Conservation (phyloP, 805 yeast species). For the Candida loeiensis region DNA sequence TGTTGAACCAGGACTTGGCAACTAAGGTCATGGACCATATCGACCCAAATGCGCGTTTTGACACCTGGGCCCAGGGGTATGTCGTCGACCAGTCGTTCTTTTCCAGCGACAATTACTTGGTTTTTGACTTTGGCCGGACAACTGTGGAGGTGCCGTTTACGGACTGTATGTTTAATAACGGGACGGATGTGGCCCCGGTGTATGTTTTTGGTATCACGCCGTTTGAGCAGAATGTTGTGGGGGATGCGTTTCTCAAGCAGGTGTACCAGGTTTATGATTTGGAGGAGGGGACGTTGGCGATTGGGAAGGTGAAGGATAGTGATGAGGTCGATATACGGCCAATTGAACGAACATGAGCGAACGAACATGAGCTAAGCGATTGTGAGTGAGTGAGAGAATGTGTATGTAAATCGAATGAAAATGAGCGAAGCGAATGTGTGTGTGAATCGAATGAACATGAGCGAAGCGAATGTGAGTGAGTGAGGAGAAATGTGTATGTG, state of each 20-base stretch:
- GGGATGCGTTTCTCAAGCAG: not conserved
- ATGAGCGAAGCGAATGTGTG: too few relatives aligned
- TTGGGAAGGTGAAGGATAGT: not conserved
- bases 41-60: constrained; percentile 8
- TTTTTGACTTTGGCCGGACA: constrained; percentile 10
- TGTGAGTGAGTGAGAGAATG: too few relatives aligned
- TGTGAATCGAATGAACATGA: too few relatives aligned
- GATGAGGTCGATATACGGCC: not conserved
- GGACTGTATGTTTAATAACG: constrained; percentile 8
- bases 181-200: constrained; percentile 10
- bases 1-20: constrained; percentile 32
- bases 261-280: not conserved
- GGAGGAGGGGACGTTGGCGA: not conserved
- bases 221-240: not conserved
- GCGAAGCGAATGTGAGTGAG: too few relatives aligned
- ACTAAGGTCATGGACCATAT: constrained; percentile 4
- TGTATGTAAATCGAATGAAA: too few relatives aligned
- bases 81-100: constrained; percentile 14
- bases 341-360: not conserved
- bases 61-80: constrained; percentile 9
- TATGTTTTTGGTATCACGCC: constrained; percentile 6
- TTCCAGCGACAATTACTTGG: constrained; percentile 9
- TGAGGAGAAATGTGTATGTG: too few relatives aligned
- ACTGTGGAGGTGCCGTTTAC: constrained; percentile 15
- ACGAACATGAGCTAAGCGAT: not conserved